phyloP scores from a whole-genome alignment of 257 asterid species.

The Solanum chiquidenum region DNA sequence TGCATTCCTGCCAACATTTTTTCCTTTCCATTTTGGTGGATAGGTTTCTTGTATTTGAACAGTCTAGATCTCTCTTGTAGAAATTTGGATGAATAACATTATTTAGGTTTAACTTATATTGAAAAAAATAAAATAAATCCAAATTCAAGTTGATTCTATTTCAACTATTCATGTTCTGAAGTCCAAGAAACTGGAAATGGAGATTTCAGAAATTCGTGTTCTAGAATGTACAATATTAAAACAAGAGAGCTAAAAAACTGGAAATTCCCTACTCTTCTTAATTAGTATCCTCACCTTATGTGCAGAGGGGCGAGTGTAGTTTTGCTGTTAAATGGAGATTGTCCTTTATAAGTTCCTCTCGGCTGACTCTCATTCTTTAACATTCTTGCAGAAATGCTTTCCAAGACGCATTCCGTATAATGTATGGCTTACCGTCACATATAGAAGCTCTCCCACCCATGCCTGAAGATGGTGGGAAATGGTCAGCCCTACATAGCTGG shows the following conservation, averaged over 20 bases:
- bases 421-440: conserved; percentile 78
- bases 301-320: neutral
- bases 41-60: neutral
- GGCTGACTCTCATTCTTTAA: neutral
- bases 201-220: neutral
- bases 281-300: neutral
- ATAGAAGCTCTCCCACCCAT: conserved; percentile 94
- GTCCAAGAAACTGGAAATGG: neutral
- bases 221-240: neutral
- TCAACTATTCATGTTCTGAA: neutral
- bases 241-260: neutral
- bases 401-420: conserved; percentile 69
- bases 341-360: neutral
- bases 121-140: neutral
- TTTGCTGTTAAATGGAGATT: neutral
- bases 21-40: neutral
- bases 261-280: neutral
- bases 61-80: neutral
- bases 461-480: conserved; percentile 93
- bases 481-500: conserved; percentile 94
- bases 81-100: neutral
- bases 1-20: neutral
- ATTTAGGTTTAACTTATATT: neutral
- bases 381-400: conserved; percentile 53
- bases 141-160: neutral